Evolutionary conservation across 805 yeast genomes (phyloP).

Genomic region (Citeromyces nyonsensis): DNA sequence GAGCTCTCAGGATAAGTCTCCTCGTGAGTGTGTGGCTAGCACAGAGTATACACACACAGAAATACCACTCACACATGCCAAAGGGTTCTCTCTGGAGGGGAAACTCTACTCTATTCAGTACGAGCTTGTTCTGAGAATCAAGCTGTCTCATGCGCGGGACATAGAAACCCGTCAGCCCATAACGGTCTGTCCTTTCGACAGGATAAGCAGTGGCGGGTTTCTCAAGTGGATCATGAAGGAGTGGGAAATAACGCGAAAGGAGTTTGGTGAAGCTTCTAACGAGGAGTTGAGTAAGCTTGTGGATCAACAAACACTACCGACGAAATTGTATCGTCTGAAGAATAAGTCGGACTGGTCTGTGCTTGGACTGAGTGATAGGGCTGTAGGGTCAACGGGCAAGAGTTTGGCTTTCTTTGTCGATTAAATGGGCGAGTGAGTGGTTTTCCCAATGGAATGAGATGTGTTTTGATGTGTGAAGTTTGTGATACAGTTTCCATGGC

Average conservation of each 20-base stretch:
- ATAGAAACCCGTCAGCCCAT: neutral
- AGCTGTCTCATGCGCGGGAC: neutral
- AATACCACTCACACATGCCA: neutral
- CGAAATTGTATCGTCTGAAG: neutral
- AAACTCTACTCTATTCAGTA: neutral
- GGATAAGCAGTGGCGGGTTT: neutral
- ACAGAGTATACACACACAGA: neutral
- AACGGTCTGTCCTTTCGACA: neutral
- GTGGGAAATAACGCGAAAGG: neutral
- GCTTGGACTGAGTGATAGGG: neutral
- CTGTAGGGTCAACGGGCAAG: slow-evolving; percentile 1
- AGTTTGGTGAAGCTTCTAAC: neutral
- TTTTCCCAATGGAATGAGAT: too few species aligned
- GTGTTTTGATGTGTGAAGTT: too few species aligned
- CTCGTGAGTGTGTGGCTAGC: neutral
- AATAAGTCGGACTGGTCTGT: neutral
- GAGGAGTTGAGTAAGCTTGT: neutral
- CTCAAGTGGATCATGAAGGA: neutral
- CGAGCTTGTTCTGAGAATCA: neutral
- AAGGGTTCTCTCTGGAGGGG: neutral
- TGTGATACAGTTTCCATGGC: too few species aligned
- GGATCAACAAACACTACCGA: neutral
- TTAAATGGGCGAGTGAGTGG: neutral
- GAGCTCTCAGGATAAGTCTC: neutral
- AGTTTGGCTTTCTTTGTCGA: neutral